Evolutionary conservation across 495 filamentous ascomycete species (phyloP).

Genomic region (Podospora comata): DNA sequence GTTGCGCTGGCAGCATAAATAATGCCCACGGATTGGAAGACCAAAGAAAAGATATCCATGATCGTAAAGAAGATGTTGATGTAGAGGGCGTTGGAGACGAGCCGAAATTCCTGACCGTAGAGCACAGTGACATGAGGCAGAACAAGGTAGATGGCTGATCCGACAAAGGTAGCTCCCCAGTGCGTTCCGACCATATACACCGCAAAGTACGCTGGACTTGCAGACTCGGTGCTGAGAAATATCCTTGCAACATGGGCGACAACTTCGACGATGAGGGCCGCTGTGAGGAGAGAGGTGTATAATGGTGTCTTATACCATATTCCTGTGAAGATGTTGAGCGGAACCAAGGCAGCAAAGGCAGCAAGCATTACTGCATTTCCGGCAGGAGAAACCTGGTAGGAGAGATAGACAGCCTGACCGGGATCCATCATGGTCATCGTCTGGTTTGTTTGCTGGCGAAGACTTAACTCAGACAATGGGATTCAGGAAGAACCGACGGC

Average conservation of each 20-base stretch:
- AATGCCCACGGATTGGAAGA: constrained; percentile 39
- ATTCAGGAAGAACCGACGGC: too few species aligned
- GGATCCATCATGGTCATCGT: constrained; percentile 7
- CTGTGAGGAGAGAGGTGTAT: constrained; percentile 33
- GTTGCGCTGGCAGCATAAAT: constrained; percentile 22
- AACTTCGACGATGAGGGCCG: constrained; percentile 39
- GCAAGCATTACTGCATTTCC: constrained; percentile 39
- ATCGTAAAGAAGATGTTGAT: constrained; percentile 31
- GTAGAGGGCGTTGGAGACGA: constrained; percentile 33
- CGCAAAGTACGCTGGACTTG: constrained; percentile 29
- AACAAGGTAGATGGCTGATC: constrained; percentile 35
- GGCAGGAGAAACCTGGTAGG: constrained; percentile 29
- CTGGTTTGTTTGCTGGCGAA: too few species aligned
- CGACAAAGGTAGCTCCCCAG: constrained; percentile 39
- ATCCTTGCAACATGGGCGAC: constrained; percentile 42
- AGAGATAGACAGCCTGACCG: constrained; percentile 27
- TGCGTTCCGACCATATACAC: constrained; percentile 42
- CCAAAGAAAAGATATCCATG: constrained; percentile 33
- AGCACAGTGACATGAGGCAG: constrained; percentile 40
- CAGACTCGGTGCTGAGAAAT: constrained; percentile 31
- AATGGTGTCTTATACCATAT: constrained; percentile 36
- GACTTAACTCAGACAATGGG: too few species aligned
- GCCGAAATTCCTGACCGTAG: constrained; percentile 37
- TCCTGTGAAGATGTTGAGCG: constrained; percentile 36
- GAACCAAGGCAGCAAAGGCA: constrained; percentile 39